Base-by-base conservation (phyloP, 2,329 filamentous ascomycete genomes). In the Neoascochyta sp. region DNA sequence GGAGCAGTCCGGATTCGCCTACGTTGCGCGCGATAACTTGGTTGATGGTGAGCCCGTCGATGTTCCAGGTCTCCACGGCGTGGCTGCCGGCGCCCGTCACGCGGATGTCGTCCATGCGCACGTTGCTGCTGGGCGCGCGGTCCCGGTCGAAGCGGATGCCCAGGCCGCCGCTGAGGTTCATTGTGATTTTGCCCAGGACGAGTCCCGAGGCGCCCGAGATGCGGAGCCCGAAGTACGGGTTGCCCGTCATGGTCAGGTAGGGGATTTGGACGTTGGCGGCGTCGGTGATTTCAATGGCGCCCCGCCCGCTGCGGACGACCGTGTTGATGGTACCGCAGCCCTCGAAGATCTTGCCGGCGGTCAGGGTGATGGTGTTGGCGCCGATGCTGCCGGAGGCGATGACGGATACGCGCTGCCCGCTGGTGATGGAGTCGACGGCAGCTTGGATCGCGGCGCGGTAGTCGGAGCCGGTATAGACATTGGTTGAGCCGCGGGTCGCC, bases 41-140 rank as follows among this genome's bases (percentile, higher is more conserved):
- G 42, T 66, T 65, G 44, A 78, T 71, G 1, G 52, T 62, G 3
- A 78, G 64, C 8, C 70, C 69, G 40, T 76, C 68, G 22, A 78
- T 77, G 52, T 78, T 78, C 71, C 73, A 78, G 0, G 70, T 74
- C 57, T 78, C 75, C 18, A 78, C 71, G 3, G 72, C 73, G 47
- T 78, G 75, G 47, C 69, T 74, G 5, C 69, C 61, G 6, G 74
- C 72, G 3, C 74, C 73, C 0, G 64, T 74, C 14, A 76, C 70
- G 5, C 41, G 66, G 41, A 78, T 69, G 17, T 55, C 62, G 30
- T 66, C 73, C 65, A 78, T 78, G 16, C 57, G 66, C 6, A 78
- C 74, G 39, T 75, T 73, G 10, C 55, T 60, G 57, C 74, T 77
- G 18, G 66, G 63, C 4, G 73, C 68, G 3, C 56, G 41, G 54